A percentile compares a stretch with the other conserved stretches of the same genome.
phyloP scores from a whole-genome alignment of 768 basidiomycete species.

The Strobilomyces echinocephalus region DNA sequence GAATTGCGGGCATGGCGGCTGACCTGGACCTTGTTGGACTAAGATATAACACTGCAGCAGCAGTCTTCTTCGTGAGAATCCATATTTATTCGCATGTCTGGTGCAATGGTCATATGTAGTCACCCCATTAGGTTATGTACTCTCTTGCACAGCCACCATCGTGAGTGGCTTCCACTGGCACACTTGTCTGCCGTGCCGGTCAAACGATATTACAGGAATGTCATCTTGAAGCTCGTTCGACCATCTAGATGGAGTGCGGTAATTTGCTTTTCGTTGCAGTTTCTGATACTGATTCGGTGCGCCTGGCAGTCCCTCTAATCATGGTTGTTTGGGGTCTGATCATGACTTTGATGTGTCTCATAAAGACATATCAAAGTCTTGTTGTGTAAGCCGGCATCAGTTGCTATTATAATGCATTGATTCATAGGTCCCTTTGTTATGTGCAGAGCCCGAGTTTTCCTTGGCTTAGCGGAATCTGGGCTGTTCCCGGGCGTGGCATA shows the following conservation, averaged over 20 bases:
- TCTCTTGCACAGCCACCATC: slow-evolving; percentile 34
- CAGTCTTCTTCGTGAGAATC: neutral
- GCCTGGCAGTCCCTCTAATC: slow-evolving; percentile 35
- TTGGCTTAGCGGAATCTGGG: slow-evolving; percentile 47
- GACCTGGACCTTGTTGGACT: neutral
- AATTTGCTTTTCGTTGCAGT: too few relatives aligned
- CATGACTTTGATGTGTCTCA: slow-evolving; percentile 35
- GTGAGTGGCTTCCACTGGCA: too few relatives aligned
- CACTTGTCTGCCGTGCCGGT: neutral
- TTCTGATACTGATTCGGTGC: too few relatives aligned
- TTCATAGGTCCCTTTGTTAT: neutral
- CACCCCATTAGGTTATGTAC: slow-evolving; percentile 30
- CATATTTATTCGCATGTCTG: neutral
- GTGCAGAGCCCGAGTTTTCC: slow-evolving; percentile 35
- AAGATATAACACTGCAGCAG: neutral
- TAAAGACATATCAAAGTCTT: slow-evolving; percentile 30
- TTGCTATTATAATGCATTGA: too few relatives aligned
- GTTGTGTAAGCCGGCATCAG: slow-evolving; percentile 33
- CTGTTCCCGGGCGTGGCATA: slow-evolving; percentile 38
- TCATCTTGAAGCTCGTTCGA: slow-evolving; percentile 31
- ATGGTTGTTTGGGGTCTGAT: slow-evolving; percentile 38
- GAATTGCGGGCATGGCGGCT: neutral
- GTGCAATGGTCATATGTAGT: too few relatives aligned
- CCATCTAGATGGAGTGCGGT: slow-evolving; percentile 33
- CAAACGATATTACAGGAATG: slow-evolving; percentile 25